Evolutionary conservation across 164 flowering plant genomes (phyloP).

Genomic region (Magnolia officinalis): DNA sequence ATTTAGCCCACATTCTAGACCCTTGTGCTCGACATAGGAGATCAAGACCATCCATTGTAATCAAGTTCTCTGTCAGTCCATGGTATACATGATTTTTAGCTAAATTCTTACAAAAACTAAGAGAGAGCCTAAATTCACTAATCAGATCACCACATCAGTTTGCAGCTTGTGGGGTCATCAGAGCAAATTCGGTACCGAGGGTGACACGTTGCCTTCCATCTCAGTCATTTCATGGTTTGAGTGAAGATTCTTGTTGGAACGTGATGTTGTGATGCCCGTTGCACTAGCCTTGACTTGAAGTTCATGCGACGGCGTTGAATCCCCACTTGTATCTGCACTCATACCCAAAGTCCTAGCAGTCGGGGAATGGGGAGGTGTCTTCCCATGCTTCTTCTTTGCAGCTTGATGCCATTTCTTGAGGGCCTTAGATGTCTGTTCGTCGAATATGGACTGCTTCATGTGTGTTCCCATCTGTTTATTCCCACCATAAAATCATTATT

Average conservation of each 20-base stretch:
- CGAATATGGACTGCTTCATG: slow-evolving; percentile 85
- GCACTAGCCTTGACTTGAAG: slow-evolving; percentile 17
- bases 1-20: slow-evolving; percentile 7
- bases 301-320: slow-evolving; percentile 23
- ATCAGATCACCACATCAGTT: neutral
- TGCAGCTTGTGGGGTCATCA: neutral
- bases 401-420: slow-evolving; percentile 74
- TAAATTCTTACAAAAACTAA: neutral
- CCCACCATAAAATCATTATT: neutral
- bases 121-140: neutral
- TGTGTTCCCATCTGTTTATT: slow-evolving; percentile 80
- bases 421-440: slow-evolving; percentile 83
- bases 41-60: slow-evolving; percentile 18
- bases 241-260: slow-evolving; percentile 6
- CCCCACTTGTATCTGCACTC: slow-evolving; percentile 19
- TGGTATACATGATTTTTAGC: neutral
- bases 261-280: neutral
- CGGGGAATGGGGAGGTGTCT: slow-evolving; percentile 8
- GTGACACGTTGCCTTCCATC: slow-evolving; percentile 21
- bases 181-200: slow-evolving; percentile 3
- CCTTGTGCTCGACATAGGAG: slow-evolving; percentile 16
- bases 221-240: slow-evolving; percentile 23
- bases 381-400: slow-evolving; percentile 38
- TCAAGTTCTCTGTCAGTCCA: neutral
- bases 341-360: slow-evolving; percentile 32